Evolutionary conservation across 2,329 filamentous ascomycete species (phyloP), one percentile per base, ranked within the genome.

Genomic region (Dothidotthia symphoricarpi): DNA sequence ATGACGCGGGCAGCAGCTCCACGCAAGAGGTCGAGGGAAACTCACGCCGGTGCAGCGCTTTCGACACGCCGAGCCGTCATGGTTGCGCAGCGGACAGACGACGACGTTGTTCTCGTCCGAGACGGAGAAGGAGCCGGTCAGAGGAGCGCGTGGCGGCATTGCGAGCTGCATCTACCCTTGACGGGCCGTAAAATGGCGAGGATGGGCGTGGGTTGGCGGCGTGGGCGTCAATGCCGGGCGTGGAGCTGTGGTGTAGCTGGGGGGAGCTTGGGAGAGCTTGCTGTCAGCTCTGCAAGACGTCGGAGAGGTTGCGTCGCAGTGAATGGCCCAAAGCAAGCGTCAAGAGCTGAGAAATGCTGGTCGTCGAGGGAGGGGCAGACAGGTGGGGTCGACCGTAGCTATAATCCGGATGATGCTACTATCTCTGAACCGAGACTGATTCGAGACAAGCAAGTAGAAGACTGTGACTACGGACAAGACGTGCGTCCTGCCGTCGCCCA

Each of bases 41-140:
- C 90, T 88, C 79, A 97, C 93, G 71, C 93, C 93, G 65, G 95
- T 84, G 75, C 93, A 98, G 76, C 91, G 82, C 76, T 98, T 98
- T 69, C 91, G 85, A 76, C 93, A 98, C 73, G 85, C 88, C 55
- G 90, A 95, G 68, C 88, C 88, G 81, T 98, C 93, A 65, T 95
- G 90, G 67, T 96, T 96, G 64, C 83, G 83, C 69, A 98, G 76
- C 55, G 93, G 93, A 72, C 93, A 98, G 63, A 96, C 87, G 65
- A 98, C 93, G 73, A 97, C 91, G 69, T 94, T 94, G 70, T 87
- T 91, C 69, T 85, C 80, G 75, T 95, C 88, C 60, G 87, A 87
- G 61, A 95, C 86, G 54, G 88, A 90, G 70, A 95, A 95, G 52
- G 88, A 93, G 64, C 86, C 88, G 49, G 87, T 93, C 64, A 95